Conservation (phyloP, 352 stramenopile species). For the Phytopythium helicoides region DNA sequence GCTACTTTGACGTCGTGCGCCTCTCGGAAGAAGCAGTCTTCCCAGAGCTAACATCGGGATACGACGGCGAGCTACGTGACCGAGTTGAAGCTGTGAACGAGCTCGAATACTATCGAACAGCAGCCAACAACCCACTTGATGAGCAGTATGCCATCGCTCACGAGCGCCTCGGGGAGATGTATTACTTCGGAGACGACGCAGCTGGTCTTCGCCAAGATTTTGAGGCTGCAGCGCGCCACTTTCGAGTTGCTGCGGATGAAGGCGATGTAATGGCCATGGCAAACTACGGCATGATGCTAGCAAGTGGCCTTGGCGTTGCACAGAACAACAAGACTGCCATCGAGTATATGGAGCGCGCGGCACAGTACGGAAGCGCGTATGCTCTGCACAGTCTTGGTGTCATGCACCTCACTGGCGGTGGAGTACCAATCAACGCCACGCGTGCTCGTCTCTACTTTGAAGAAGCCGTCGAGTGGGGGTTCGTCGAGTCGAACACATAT, state of each 20-base stretch:
- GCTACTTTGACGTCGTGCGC: constrained; percentile 32
- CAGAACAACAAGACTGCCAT: constrained; percentile 59
- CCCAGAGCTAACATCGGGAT: constrained; percentile 6
- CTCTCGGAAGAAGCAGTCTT: constrained; percentile 41
- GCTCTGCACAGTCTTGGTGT: constrained; percentile 64
- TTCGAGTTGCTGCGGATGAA: constrained; percentile 61
- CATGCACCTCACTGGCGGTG: constrained; percentile 53
- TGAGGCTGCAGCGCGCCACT: constrained; percentile 47
- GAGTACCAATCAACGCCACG: constrained; percentile 61
- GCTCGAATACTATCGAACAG: constrained; percentile 60
- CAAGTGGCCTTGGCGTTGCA: constrained; percentile 55
- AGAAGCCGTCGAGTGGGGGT: constrained; percentile 49
- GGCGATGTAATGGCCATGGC: constrained; percentile 63
- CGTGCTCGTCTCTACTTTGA: constrained; percentile 59
- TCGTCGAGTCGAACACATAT: constrained; percentile 67
- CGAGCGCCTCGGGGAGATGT: constrained; percentile 62
- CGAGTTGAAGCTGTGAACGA: constrained; percentile 46
- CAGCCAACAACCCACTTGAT: constrained; percentile 60
- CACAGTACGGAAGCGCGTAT: constrained; percentile 53
- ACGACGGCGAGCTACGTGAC: constrained; percentile 13
- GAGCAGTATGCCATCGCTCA: constrained; percentile 57
- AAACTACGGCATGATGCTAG: constrained; percentile 73
- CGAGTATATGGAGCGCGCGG: constrained; percentile 56
- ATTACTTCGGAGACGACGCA: constrained; percentile 68
- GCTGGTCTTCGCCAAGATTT: constrained; percentile 53